phyloP scores from a whole-genome alignment of 2,329 filamentous ascomycete genomes.

The Botryosphaeria dothidea region DNA sequence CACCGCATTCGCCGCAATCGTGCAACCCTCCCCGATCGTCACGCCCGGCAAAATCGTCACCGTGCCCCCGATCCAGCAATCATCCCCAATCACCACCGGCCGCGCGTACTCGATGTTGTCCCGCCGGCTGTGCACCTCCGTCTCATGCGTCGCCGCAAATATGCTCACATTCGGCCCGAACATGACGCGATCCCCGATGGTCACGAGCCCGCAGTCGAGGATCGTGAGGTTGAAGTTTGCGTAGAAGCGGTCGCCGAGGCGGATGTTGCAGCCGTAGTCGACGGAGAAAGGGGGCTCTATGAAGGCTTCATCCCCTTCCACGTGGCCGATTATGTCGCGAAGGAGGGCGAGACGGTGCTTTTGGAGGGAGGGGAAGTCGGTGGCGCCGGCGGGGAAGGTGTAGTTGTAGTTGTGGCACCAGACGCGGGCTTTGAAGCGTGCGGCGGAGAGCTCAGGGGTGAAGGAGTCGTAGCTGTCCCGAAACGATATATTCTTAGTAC shows the following conservation, averaged over 20 bases:
- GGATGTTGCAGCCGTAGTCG: conserved; percentile 68
- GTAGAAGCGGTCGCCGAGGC: conserved; percentile 63
- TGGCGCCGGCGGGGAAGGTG: conserved; percentile 34
- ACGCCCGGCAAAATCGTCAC: conserved; percentile 71
- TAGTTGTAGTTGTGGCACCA: conserved; percentile 62
- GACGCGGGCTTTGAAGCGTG: conserved; percentile 56
- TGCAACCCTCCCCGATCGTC: conserved; percentile 72
- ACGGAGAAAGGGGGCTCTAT: conserved; percentile 64
- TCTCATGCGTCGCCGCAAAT: conserved; percentile 56
- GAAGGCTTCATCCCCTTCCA: conserved; percentile 41
- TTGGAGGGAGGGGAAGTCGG: conserved; percentile 30
- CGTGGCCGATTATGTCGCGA: conserved; percentile 33
- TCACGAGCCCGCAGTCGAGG: conserved; percentile 55
- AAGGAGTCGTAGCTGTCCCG: conserved; percentile 53
- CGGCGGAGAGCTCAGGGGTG: conserved; percentile 50
- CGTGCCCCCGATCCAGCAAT: conserved; percentile 50
- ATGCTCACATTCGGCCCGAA: conserved; percentile 56
- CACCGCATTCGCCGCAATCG: conserved; percentile 77
- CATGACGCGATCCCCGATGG: conserved; percentile 54
- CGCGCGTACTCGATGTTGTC: conserved; percentile 53
- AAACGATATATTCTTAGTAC: too few relatives aligned
- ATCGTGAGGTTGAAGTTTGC: conserved; percentile 60
- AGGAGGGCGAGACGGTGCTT: conserved; percentile 29
- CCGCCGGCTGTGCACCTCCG: conserved; percentile 49
- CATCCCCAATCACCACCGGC: conserved; percentile 49